Percentiles rank a stretch among this genome's conserved stretches.
Evolutionary conservation across 2,329 filamentous ascomycete genomes (phyloP).

Genomic region (Alternaria triticimaculans): DNA sequence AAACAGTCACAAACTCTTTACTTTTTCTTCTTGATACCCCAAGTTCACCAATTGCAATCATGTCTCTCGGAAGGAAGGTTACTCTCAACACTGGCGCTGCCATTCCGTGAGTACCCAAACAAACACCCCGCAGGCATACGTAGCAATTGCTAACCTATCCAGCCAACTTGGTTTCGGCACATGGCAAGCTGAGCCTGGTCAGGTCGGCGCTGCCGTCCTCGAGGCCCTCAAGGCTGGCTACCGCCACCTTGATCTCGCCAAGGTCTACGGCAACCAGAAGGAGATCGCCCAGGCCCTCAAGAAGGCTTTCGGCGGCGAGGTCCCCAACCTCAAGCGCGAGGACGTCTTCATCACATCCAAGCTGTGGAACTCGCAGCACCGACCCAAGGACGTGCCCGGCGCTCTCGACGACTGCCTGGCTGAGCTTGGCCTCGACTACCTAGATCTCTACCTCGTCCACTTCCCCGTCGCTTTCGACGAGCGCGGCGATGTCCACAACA

Average conservation of each 20-base stretch:
- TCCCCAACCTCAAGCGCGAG: conserved; percentile 57
- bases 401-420: conserved; percentile 75
- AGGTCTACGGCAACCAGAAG: conserved; percentile 43
- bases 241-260: conserved; percentile 39
- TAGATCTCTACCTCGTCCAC: conserved; percentile 84
- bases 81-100: conserved; percentile 71
- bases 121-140: conserved; percentile 63
- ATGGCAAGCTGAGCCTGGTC: conserved; percentile 41
- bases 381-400: conserved; percentile 67
- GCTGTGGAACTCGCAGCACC: conserved; percentile 90
- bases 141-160: conserved; percentile 52
- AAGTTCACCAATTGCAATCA: conserved; percentile 15
- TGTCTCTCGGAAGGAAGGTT: conserved; percentile 50
- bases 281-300: conserved; percentile 37
- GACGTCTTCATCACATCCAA: conserved; percentile 67
- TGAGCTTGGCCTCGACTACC: conserved; percentile 84
- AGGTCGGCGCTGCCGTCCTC: conserved; percentile 52
- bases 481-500: conserved; percentile 48
- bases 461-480: conserved; percentile 65
- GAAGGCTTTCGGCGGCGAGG: conserved; percentile 47
- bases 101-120: conserved; percentile 73
- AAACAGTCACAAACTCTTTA: not conserved
- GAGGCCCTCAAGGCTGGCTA: conserved; percentile 42
- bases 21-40: conserved; percentile 8
- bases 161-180: conserved; percentile 57